These are phyloP conservation scores for Epicoccum sorghinum DNA, from an alignment of 2,329 filamentous ascomycete genomes.

Conservation along the genomic window DNA sequence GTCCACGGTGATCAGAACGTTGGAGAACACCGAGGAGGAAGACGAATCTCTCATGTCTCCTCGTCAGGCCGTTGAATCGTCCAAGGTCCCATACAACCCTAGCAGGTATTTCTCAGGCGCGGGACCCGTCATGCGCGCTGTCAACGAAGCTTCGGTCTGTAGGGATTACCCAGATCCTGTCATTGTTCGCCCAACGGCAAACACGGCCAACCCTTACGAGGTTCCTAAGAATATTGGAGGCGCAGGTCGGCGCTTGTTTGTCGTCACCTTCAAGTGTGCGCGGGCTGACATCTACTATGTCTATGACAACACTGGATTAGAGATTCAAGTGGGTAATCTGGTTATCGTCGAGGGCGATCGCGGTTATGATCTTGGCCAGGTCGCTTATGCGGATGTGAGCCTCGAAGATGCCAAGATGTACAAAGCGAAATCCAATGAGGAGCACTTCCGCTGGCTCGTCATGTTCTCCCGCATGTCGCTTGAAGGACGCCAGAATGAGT, in stretches of 20 bases:
- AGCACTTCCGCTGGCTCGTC: conserved; percentile 98
- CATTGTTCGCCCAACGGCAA: conserved; percentile 27
- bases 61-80: conserved; percentile 17
- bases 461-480: conserved; percentile 79
- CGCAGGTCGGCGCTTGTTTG: conserved; percentile 64
- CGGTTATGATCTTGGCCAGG: conserved; percentile 92
- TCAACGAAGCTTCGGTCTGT: conserved; percentile 45
- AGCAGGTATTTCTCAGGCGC: conserved; percentile 44
- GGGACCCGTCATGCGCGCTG: conserved; percentile 43
- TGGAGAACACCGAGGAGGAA: conserved; percentile 42
- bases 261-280: conserved; percentile 96
- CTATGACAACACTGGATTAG: conserved; percentile 90
- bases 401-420: conserved; percentile 86
- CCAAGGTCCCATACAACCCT: too few relatives aligned
- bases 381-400: conserved; percentile 85
- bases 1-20: too few relatives aligned
- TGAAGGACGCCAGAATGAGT: conserved; percentile 40
- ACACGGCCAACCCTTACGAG: conserved; percentile 41
- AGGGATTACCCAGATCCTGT: conserved; percentile 45
- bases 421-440: conserved; percentile 90
- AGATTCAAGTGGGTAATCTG: conserved; percentile 87
- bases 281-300: conserved; percentile 97
- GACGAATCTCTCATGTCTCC: conserved; percentile 36
- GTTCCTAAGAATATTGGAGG: conserved; percentile 40
- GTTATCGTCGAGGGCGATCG: conserved; percentile 98